Evolutionary conservation across 202 grass and related monocot species (phyloP).

Genomic region (Digitaria exilis): DNA sequence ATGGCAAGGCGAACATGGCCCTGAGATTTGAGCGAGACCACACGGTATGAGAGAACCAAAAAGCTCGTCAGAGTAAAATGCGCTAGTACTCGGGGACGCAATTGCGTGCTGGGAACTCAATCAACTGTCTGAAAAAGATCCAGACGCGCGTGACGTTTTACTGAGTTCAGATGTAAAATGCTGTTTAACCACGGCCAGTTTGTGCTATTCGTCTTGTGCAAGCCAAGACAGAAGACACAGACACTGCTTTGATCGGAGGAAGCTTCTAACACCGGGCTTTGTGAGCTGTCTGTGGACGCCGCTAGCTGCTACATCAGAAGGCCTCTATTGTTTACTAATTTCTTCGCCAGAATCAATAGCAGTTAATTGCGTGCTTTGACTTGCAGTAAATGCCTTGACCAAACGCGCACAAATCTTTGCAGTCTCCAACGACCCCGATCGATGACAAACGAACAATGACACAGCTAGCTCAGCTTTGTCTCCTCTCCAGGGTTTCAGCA

Average conservation of each 20-base stretch:
- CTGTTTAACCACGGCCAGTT: background rate
- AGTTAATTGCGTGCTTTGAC: constrained; percentile 26
- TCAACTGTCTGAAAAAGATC: too few species aligned
- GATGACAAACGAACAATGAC: constrained; percentile 19
- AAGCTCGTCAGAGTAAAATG: background rate
- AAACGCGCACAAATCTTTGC: background rate
- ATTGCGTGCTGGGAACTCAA: background rate
- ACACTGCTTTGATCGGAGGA: constrained; percentile 4
- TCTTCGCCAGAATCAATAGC: constrained; percentile 16
- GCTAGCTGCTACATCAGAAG: background rate
- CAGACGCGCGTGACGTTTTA: too few species aligned
- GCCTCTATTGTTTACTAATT: background rate
- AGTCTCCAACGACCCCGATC: background rate
- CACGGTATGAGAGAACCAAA: background rate
- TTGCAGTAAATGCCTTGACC: constrained; percentile 16
- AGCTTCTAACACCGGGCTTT: constrained; percentile 32
- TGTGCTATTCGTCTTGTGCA: constrained; percentile 17
- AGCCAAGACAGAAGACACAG: background rate
- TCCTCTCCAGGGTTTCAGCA: constrained; percentile 34
- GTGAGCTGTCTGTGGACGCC: background rate
- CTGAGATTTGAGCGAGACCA: background rate
- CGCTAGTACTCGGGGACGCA: background rate
- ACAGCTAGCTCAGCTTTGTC: constrained; percentile 32
- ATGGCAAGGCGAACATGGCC: constrained; percentile 3
- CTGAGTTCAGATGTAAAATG: too few species aligned